Percentiles rank a stretch among this genome's conserved stretches.
Evolutionary conservation across 1,284 basidiomycete species (phyloP).

Genomic region (Tetrapyrgos nigripes): DNA sequence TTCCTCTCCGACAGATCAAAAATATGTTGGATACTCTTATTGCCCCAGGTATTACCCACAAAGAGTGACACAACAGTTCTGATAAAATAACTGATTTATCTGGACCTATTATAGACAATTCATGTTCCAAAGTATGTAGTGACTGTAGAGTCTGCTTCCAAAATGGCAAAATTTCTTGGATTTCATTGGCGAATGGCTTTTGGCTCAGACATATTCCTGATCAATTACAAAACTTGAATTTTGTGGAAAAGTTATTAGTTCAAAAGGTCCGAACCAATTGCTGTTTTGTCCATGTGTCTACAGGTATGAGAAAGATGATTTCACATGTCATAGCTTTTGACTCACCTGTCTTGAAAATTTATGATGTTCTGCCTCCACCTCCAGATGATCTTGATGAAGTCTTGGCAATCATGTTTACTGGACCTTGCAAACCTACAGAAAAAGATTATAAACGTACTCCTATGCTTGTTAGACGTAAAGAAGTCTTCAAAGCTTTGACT

Average conservation of each 20-base stretch:
- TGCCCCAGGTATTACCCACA: not conserved
- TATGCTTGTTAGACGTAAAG: no score
- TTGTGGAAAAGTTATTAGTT: constrained; percentile 31
- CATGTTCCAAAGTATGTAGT: constrained; percentile 22
- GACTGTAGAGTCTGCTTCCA: constrained; percentile 18
- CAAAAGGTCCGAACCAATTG: not conserved
- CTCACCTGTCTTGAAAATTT: no score
- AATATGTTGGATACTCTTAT: not conserved
- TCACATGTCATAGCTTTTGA: no score
- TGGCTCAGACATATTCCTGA: constrained; percentile 45
- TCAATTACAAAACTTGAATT: constrained; percentile 29
- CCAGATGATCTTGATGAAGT: constrained; percentile 41
- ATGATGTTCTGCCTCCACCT: no score
- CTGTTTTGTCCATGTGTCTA: constrained; percentile 7
- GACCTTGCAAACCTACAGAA: constrained; percentile 39
- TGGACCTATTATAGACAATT: constrained; percentile 23
- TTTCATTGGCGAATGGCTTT: constrained; percentile 40
- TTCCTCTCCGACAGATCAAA: not conserved
- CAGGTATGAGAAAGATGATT: no score
- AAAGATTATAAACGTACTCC: no score
- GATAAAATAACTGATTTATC: not conserved
- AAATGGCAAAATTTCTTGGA: constrained; percentile 27
- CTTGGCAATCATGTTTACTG: constrained; percentile 41
- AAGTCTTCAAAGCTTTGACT: constrained; percentile 33
- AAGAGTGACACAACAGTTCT: not conserved